A percentile compares a stretch with the other conserved stretches of the same genome.
Conservation (phyloP, 176 grass and related monocot genomes). For the Cenchrus fungigraminus region DNA sequence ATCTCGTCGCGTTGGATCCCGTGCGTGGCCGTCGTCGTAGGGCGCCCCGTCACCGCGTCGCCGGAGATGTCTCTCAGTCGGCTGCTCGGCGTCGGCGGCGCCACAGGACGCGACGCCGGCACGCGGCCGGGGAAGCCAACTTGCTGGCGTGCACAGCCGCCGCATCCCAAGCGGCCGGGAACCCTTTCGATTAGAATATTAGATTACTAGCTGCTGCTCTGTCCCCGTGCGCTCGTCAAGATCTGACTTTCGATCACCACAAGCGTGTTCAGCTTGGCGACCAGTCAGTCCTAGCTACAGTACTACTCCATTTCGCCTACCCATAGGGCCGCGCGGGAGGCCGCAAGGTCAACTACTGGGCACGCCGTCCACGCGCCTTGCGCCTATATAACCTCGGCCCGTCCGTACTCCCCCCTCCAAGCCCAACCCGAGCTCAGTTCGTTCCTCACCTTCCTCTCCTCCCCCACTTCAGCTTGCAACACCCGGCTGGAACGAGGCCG, state of each 20-base stretch:
- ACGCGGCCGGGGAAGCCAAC: no score
- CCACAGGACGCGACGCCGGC: no score
- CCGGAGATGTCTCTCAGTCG: no score
- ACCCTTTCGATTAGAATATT: conserved; percentile 2
- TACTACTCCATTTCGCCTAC: no score
- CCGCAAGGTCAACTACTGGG: conserved; percentile 18
- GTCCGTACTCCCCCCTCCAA: background rate
- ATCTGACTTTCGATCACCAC: conserved; percentile 28
- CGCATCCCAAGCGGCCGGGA: conserved; percentile 29
- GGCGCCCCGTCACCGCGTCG: no score
- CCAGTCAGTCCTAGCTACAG: background rate
- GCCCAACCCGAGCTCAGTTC: background rate
- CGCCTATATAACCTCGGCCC: conserved; percentile 22
- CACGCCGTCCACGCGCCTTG: no score
- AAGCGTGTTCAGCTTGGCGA: background rate
- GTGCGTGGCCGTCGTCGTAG: no score
- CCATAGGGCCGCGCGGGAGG: no score
- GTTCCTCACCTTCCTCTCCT: background rate
- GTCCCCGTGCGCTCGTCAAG: background rate
- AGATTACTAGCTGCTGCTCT: background rate
- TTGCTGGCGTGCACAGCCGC: background rate
- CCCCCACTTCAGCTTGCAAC: background rate
- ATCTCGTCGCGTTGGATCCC: background rate
- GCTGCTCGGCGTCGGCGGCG: no score
- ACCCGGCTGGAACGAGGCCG: no score